Evolutionary conservation across 2,329 filamentous ascomycete species (phyloP), one percentile per base, ranked within the genome.

Genomic region (Didymellaceae sp.): DNA sequence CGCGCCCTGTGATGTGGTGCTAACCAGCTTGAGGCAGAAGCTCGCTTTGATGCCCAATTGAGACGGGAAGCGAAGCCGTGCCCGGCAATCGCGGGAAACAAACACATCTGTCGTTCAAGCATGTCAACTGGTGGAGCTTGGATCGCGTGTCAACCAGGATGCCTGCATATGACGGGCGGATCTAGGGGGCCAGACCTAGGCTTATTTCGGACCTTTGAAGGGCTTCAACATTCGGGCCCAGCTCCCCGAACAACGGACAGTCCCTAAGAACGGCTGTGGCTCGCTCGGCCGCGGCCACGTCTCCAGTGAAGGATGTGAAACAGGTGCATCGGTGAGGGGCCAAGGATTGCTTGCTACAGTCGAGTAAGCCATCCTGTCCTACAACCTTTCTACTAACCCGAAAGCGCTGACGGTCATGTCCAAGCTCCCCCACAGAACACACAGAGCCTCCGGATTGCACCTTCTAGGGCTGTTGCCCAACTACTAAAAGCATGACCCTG

Each of bases 141-240:
- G 57, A 61, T 63, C 63, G 65, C 64, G 57, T 64, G 65, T 62
- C 63, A 58, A 55, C 66, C 53, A 54, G 62, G 65, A 60, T 66
- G 45, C 46, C 26, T 57, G 59, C 59, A 61, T 58, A 63, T 54
- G 52, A 58, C 41, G 53, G 54, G 51, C 52, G 47, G 52, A 50
- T 55, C 47, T 41, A 32, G 39, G 51, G 52, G 62, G 61, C 63
- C 55, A 68, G 67, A 62, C 61, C 57, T 52, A 56, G 52, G 41
- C 44, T 56, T 52, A 44, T 50, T 59, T 58, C 57, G 57, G 57
- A 59, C 53, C 50, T 57, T 59, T 47, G 61, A 70, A 63, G 58
- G 35, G 44, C 55, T 58, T 59, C 48, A 59, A 55, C 55, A 50
- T 61, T n/a, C 63, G 65, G 69, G 62, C 43, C 62, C 58, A 46